These are phyloP conservation scores for Stephanodiscus triporus DNA, from an alignment of 108 stramenopile species.

Conservation along the genomic window DNA sequence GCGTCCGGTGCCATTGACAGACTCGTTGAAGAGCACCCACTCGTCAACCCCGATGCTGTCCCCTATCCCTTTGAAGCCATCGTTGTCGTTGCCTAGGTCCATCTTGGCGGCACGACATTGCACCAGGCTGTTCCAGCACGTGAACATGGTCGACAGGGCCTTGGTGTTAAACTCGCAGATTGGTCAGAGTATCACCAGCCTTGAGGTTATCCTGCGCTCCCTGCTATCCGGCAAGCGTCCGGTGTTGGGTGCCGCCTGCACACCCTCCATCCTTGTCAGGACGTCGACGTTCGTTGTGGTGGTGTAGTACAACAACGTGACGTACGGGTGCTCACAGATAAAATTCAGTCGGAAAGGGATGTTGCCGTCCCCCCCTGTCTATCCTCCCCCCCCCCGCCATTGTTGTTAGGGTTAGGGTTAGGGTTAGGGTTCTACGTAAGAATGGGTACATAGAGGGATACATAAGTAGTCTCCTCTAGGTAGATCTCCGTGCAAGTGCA, in stretches of 20 bases:
- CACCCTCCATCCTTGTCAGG: slow-evolving; percentile 23
- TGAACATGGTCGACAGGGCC: slow-evolving; percentile 49
- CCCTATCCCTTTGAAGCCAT: no score
- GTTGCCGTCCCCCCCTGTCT: no score
- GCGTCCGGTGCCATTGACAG: slow-evolving; percentile 23
- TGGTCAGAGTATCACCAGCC: slow-evolving; percentile 55
- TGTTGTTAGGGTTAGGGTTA: no score
- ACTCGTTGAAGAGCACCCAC: slow-evolving; percentile 46
- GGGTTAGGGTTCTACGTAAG: no score
- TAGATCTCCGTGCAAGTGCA: no score
- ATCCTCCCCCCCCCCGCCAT: no score
- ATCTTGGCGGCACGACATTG: slow-evolving; percentile 53
- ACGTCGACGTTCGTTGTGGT: slow-evolving; percentile 31
- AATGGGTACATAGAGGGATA: no score
- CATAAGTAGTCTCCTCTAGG: no score
- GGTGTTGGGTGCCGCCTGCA: slow-evolving; percentile 41
- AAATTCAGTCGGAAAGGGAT: slow-evolving; percentile 44
- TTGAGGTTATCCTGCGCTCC: slow-evolving; percentile 47
- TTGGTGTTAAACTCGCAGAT: slow-evolving; percentile 63
- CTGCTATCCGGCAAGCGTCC: slow-evolving; percentile 17
- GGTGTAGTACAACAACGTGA: slow-evolving; percentile 53
- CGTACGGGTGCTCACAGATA: slow-evolving; percentile 57
- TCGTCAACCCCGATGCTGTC: slow-evolving; percentile 25
- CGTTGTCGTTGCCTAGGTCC: slow-evolving; percentile 48
- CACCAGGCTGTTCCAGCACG: slow-evolving; percentile 55